A percentile compares a stretch with the other conserved stretches of the same genome.
phyloP scores from a whole-genome alignment of 805 yeast species.

The Priceomyces haplophilus region DNA sequence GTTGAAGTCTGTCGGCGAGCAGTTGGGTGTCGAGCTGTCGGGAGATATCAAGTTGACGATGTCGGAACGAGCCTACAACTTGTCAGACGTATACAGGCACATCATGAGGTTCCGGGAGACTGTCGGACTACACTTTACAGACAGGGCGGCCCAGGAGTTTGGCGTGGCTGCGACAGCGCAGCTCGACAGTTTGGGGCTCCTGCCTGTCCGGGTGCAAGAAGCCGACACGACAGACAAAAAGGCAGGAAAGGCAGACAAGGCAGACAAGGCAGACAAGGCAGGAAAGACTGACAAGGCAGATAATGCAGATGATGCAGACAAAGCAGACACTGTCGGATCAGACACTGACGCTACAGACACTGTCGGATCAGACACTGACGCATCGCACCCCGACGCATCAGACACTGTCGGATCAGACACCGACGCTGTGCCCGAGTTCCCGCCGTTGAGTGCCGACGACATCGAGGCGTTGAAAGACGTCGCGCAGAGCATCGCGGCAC shows the following conservation, averaged over 20 bases:
- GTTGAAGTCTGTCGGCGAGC: conserved; percentile 21
- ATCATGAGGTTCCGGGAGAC: conserved; percentile 60
- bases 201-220: conserved; percentile 21
- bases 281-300: no score
- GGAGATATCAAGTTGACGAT: conserved; percentile 36
- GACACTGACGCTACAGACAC: no score
- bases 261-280: no score
- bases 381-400: no score
- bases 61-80: conserved; percentile 54
- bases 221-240: conserved; percentile 12
- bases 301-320: no score
- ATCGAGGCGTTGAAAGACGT: conserved; percentile 16
- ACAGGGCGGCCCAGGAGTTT: conserved; percentile 42
- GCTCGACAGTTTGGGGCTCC: conserved; percentile 41
- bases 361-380: conserved; percentile 3
- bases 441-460: conserved; percentile 29
- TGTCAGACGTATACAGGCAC: conserved; percentile 59
- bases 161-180: conserved; percentile 50
- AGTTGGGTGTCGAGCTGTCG: conserved; percentile 15
- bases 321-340: no score
- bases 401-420: conserved; percentile 2
- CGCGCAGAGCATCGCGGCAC: conserved; percentile 12
- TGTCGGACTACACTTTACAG: conserved; percentile 48
- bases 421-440: neutral
- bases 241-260: conserved; percentile 11